Evolutionary conservation across 192 early-diverging fungal genomes (phyloP), one percentile per base, ranked within the genome.

Genomic region (Cetraspora pellucida): DNA sequence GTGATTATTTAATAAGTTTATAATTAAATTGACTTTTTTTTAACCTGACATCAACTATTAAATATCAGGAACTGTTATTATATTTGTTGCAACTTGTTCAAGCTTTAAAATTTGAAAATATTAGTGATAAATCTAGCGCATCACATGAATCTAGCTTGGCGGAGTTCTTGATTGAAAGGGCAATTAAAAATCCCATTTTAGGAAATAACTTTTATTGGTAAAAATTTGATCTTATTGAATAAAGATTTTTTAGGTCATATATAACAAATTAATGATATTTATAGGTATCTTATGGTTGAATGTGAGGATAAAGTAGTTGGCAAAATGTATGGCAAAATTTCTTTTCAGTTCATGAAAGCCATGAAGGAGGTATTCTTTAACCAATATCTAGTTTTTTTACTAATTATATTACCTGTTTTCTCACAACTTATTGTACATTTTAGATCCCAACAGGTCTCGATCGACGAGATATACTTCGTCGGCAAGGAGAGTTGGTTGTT

Each of bases 1-100:
- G 4, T 14, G 9, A 13, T 59, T 9, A 45, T 72, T 60, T 11
- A 21, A 67, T 58, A 3, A 28, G 19, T 23, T 37, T 1, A 43
- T 16, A 45, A n/a, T 77, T 31, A 73, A 21, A 31, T 77, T 61
- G 1, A 37, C 63, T 16, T n/a, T 76, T 66, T 46, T 21, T 43
- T 28, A 44, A 19, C 8, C 47, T 10, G 16, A 30, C 47, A 25
- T 45, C 23, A 77, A 14, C 57, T 60, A 10, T 16, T 59, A 6
- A 59, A 27, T 11, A 23, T 52, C 79, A 97, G 91, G 98, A 99
- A 76, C 80, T 99, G 43, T 86, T 94, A 47, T 81, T 98, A 27
- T 99, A 97, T 85, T 86, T 99, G 43, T 80, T 99, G 44, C 98
- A 99, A 80, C 89, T 99, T 1, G 98, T 99, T 3, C 98, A 99